A percentile compares a stretch with the other conserved stretches of the same genome.
These are phyloP conservation scores for Rhizophlyctis rosea DNA, from an alignment of 192 early-diverging fungal species.

Conservation along the genomic window DNA sequence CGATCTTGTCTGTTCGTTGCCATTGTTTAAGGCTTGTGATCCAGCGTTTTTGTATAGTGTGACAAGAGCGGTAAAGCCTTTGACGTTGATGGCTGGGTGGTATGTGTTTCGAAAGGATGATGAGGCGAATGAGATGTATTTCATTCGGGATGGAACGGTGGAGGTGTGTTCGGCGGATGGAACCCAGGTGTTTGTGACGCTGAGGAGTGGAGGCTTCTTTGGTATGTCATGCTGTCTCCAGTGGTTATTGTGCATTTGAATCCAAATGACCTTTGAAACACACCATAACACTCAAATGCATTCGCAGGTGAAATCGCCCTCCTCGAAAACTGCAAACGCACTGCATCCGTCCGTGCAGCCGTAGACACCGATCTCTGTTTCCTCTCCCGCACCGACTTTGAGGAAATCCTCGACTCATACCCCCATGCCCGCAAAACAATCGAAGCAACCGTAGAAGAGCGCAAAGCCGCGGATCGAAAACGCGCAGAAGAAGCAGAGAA, in stretches of 20 bases:
- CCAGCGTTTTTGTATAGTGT: slow-evolving; percentile 9
- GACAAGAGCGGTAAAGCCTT: slow-evolving; percentile 10
- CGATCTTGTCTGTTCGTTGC: slow-evolving; percentile 20
- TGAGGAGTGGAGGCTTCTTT: slow-evolving; percentile 11
- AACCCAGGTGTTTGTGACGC: slow-evolving; percentile 6
- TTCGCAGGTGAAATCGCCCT: slow-evolving; percentile 19
- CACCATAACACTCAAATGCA: slow-evolving; percentile 1
- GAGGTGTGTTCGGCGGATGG: slow-evolving; percentile 10
- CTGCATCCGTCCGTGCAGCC: slow-evolving; percentile 17
- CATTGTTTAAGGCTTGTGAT: slow-evolving; percentile 18
- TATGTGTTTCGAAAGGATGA: slow-evolving; percentile 23
- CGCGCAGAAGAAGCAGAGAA: neutral
- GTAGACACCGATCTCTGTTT: slow-evolving; percentile 16
- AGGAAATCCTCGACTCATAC: slow-evolving; percentile 1
- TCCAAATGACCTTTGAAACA: neutral
- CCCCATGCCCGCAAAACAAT: neutral
- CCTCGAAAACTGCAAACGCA: slow-evolving; percentile 16
- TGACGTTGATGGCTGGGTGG: slow-evolving; percentile 13
- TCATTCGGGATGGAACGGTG: slow-evolving; percentile 15
- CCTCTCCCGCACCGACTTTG: slow-evolving; percentile 15
- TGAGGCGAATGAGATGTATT: slow-evolving; percentile 22
- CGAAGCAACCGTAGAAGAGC: neutral
- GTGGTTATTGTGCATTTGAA: neutral
- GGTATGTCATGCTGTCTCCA: neutral
- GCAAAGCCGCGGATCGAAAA: slow-evolving; percentile 3